These are phyloP conservation scores for Guadua angustifolia DNA, from an alignment of 176 grass and related monocot species.

Conservation along the genomic window DNA sequence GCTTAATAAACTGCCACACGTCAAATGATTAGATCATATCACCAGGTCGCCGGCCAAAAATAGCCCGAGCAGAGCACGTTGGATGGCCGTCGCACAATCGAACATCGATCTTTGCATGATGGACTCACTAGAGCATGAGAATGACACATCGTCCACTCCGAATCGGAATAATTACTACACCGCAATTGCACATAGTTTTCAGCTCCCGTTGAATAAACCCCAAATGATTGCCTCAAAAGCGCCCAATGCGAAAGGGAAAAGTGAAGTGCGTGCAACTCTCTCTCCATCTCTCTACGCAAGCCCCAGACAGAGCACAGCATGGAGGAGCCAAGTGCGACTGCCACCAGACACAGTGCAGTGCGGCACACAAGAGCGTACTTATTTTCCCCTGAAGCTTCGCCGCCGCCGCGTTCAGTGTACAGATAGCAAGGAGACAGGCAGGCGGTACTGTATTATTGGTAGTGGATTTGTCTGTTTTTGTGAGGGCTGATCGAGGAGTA, in stretches of 20 bases:
- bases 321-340: not conserved
- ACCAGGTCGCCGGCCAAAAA: not conserved
- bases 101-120: not conserved
- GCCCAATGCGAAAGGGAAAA: not conserved
- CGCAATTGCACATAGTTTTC: constrained; percentile 24
- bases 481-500: not conserved
- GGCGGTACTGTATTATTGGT: constrained; percentile 40
- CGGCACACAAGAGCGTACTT: not conserved
- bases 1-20: not conserved
- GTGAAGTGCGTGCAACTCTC: not conserved
- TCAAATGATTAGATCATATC: not conserved
- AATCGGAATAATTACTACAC: not conserved
- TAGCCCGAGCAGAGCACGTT: constrained; percentile 8
- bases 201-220: not conserved
- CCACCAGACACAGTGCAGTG: not conserved
- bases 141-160: constrained; percentile 33
- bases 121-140: not conserved
- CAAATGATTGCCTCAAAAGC: constrained; percentile 20
- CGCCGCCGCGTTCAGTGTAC: constrained; percentile 28
- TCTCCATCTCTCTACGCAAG: not conserved
- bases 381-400: constrained; percentile 13
- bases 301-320: constrained; percentile 14
- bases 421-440: not conserved
- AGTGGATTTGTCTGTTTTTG: not conserved
- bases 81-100: not conserved